Percentiles rank a stretch among this genome's conserved stretches.
phyloP scores from a whole-genome alignment of 257 asterid species.

The Solanum dulcamara region DNA sequence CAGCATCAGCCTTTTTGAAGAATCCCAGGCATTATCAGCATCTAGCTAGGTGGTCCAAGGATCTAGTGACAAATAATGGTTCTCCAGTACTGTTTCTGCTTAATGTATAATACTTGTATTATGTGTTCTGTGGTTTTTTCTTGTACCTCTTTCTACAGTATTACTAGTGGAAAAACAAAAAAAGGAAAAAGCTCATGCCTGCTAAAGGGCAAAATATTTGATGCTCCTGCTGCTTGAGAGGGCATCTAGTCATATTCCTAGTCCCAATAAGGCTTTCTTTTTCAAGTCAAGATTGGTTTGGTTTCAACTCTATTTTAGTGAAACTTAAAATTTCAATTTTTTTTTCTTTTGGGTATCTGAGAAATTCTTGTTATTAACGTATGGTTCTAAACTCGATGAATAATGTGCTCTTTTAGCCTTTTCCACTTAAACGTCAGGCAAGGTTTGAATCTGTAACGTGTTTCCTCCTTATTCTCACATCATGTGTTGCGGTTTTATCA shows the following conservation, averaged over 20 bases:
- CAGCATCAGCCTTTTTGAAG: constrained; percentile 20
- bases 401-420: not conserved
- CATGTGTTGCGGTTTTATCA: not conserved
- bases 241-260: not conserved
- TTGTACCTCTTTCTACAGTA: not conserved
- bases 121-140: not conserved
- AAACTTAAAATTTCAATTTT: not conserved
- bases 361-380: not conserved
- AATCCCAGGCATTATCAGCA: not conserved
- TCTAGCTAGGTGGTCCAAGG: not conserved
- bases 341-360: too few relatives aligned
- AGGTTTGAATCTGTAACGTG: not conserved
- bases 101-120: not conserved
- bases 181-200: not conserved
- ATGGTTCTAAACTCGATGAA: not conserved
- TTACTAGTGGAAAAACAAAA: not conserved
- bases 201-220: not conserved
- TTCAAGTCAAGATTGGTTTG: too few relatives aligned
- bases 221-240: not conserved
- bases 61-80: not conserved
- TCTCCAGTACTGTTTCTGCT: not conserved
- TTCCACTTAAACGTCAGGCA: not conserved
- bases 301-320: not conserved
- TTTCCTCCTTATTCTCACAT: not conserved
- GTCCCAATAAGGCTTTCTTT: not conserved